Base-by-base conservation (phyloP, 108 stramenopile species). In the Skeletonema costatum region DNA sequence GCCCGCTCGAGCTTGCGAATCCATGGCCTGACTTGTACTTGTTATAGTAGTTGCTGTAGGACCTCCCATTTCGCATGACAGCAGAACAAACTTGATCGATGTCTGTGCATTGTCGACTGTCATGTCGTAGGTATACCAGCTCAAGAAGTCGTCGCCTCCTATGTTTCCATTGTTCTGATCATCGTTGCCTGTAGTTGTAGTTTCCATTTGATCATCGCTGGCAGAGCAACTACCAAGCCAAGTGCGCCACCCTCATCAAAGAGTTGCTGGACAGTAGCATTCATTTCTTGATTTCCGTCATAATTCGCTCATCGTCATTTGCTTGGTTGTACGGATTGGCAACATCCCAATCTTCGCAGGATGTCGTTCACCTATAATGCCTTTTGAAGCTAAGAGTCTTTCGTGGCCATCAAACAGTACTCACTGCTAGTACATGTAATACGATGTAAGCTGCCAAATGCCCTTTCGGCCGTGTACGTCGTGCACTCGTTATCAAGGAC, bases 401-500 rank as follows among this genome's bases (percentile, higher is more conserved):
- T 25, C 53, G 53, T 56, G 0, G 25, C 25, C 9, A 29, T 39
- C 16, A 60, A 73, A 0, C 63, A n/a, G 29, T 74, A 56, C 0
- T 21, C 33, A 35, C n/a, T 33, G 25, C 51, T 68, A n/a, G 31
- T 68, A 51, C 38, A 73, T 69, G 31, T 80, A 80, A 35, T 68
- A 39, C 5, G 60, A 32, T 29, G 65, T 10, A 81, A 64, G 35
- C 56, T 51, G 11, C 16, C 50, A 36, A 76, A 82, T 32, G 66
- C 21, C 29, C 48, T 65, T 59, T 72, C 44, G 32, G 51, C 73
- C 17, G 75, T 82, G 51, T 90, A 91, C 12, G 86, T 36, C 3
- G 79, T 85, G 71, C 92, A 93, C 11, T 86, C 78, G 17, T 89
- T 67, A 68, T 93, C 89, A 29, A 89, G 32, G 68, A 90, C n/a